A percentile compares a stretch with the other conserved stretches of the same genome.
Evolutionary conservation across 768 basidiomycete genomes (phyloP).

Genomic region (Rhizopogon rudus): DNA sequence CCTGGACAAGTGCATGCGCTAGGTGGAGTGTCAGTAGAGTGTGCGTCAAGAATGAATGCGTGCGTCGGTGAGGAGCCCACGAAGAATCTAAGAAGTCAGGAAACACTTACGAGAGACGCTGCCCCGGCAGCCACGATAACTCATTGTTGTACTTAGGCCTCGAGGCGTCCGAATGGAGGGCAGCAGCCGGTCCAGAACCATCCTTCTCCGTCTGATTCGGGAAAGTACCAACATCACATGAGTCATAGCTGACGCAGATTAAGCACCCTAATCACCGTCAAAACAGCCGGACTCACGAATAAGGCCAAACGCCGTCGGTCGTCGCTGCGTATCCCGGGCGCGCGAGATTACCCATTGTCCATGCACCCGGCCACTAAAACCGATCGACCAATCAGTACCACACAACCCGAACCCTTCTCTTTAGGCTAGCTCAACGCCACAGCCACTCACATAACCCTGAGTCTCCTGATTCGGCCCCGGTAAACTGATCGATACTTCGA

Average conservation of each 20-base stretch:
- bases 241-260: conserved; percentile 34
- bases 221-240: conserved; percentile 57
- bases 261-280: neutral
- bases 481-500: conserved; percentile 60
- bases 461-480: conserved; percentile 56
- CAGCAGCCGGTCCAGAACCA: conserved; percentile 53
- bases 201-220: conserved; percentile 46
- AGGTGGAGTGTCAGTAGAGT: neutral
- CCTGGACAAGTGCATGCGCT: conserved; percentile 74
- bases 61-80: conserved; percentile 1
- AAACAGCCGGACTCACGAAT: conserved; percentile 43
- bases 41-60: neutral
- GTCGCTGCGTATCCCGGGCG: conserved; percentile 77
- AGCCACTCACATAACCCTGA: conserved; percentile 36
- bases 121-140: conserved; percentile 75
- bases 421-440: neutral
- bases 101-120: conserved; percentile 59
- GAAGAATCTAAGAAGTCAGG: neutral
- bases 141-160: conserved; percentile 48
- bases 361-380: conserved; percentile 73
- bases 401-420: neutral
- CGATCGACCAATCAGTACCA: neutral
- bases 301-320: conserved; percentile 82
- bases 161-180: conserved; percentile 46
- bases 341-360: conserved; percentile 89